phyloP scores from a whole-genome alignment of 208 protist genomes.

The Trypanosomatidae sp. region DNA sequence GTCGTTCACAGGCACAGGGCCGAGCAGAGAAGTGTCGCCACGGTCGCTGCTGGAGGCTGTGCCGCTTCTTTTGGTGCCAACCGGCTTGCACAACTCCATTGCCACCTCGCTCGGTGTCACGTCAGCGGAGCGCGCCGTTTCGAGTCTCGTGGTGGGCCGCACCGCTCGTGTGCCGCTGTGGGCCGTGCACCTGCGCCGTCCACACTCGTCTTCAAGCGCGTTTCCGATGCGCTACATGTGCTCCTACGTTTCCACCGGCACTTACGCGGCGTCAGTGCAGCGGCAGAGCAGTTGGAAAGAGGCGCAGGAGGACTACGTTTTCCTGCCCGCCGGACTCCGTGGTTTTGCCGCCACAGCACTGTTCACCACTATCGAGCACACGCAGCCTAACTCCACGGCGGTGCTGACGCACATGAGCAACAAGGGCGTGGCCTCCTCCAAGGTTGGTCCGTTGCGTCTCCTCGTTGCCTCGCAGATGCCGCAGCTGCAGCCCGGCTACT shows the following conservation, averaged over 20 bases:
- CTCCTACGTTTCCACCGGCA: slow-evolving; percentile 64
- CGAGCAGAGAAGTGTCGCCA: not conserved
- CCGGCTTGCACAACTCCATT: slow-evolving; percentile 79
- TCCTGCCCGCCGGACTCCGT: slow-evolving; percentile 38
- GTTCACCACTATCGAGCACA: slow-evolving; percentile 49
- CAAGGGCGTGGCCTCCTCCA: not conserved
- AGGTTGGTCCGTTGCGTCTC: slow-evolving; percentile 34
- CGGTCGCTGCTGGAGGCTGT: slow-evolving; percentile 14
- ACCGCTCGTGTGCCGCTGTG: slow-evolving; percentile 63
- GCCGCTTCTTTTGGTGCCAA: slow-evolving; percentile 70
- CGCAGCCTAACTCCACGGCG: slow-evolving; percentile 29
- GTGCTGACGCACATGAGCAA: slow-evolving; percentile 16
- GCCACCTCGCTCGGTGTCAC: slow-evolving; percentile 64
- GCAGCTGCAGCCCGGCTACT: slow-evolving; percentile 63
- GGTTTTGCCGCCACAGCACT: slow-evolving; percentile 44
- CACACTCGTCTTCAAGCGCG: not conserved
- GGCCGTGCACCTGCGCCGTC: slow-evolving; percentile 50
- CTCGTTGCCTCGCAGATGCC: slow-evolving; percentile 79
- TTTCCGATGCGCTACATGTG: slow-evolving; percentile 54
- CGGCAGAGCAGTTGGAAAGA: slow-evolving; percentile 43
- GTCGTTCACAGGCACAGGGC: not conserved
- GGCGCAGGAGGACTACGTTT: slow-evolving; percentile 63
- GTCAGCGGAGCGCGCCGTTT: slow-evolving; percentile 64
- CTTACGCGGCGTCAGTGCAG: slow-evolving; percentile 54
- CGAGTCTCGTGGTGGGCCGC: slow-evolving; percentile 55